A percentile compares a stretch with the other conserved stretches of the same genome.
Conservation (phyloP, 1,284 basidiomycete species). For the Sporisorium sorghi region DNA sequence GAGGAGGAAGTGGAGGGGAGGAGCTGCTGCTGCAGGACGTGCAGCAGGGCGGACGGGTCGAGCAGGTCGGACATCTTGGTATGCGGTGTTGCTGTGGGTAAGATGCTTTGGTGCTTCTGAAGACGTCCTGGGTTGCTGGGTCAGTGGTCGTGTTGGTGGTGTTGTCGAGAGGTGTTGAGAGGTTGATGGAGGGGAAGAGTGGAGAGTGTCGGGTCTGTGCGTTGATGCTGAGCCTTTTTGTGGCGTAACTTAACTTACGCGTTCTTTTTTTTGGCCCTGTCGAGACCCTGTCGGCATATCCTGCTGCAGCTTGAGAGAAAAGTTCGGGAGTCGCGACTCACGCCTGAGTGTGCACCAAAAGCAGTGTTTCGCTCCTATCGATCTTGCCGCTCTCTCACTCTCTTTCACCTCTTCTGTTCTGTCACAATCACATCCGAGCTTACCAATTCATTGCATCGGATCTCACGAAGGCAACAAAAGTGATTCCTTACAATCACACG, state of each 20-base stretch:
- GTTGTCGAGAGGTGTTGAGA: not conserved
- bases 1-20: slow-evolving; percentile 21
- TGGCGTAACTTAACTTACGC: no score
- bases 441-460: not conserved
- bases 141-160: no score
- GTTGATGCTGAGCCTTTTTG: not conserved
- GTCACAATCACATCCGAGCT: not conserved
- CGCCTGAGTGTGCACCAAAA: not conserved
- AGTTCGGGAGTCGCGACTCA: slow-evolving; percentile 13
- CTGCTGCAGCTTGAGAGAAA: not conserved
- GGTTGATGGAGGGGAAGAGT: not conserved
- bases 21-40: slow-evolving; percentile 40
- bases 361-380: not conserved
- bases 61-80: slow-evolving; percentile 38
- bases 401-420: not conserved
- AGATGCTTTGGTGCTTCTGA: not conserved
- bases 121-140: no score
- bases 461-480: no score
- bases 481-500: not conserved
- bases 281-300: slow-evolving; percentile 8
- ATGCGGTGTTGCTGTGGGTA: not conserved
- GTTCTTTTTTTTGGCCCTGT: not conserved
- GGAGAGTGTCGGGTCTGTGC: slow-evolving; percentile 1
- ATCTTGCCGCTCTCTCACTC: not conserved
- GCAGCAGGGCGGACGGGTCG: slow-evolving; percentile 57